Conservation (phyloP, 306 rosid species). For the Sicyos edulis region DNA sequence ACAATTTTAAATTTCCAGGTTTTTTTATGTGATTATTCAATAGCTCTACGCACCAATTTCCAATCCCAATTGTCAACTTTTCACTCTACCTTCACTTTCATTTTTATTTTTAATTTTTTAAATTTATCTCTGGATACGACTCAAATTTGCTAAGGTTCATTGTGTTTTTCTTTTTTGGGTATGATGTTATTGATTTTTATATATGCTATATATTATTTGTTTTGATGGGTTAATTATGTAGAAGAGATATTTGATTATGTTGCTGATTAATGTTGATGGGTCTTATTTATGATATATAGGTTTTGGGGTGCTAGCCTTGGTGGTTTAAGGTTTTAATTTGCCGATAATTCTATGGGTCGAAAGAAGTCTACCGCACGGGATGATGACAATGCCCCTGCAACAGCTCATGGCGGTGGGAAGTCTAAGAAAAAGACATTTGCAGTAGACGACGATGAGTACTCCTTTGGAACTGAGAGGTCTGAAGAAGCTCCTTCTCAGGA, state of each 20-base stretch:
- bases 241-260: neutral
- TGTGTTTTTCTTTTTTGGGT: neutral
- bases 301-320: conserved; percentile 11
- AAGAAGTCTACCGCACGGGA: conserved; percentile 68
- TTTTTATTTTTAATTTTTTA: neutral
- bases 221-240: neutral
- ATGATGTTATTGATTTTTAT: neutral
- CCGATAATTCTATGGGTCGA: conserved; percentile 49
- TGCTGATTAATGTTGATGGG: neutral
- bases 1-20: neutral
- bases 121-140: neutral
- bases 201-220: neutral
- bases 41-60: conserved; percentile 2
- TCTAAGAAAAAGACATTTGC: conserved; percentile 61
- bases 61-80: neutral
- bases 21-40: neutral
- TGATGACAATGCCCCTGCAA: conserved; percentile 42
- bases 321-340: conserved; percentile 20
- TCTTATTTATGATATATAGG: conserved; percentile 20
- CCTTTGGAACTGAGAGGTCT: conserved; percentile 54
- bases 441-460: conserved; percentile 78
- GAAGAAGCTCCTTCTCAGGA: conserved; percentile 51
- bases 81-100: neutral
- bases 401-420: conserved; percentile 54
- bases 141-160: neutral